A percentile compares a stretch with the other conserved stretches of the same genome.
Evolutionary conservation across 495 filamentous ascomycete genomes (phyloP).

Genomic region (Penicillium antarcticum): DNA sequence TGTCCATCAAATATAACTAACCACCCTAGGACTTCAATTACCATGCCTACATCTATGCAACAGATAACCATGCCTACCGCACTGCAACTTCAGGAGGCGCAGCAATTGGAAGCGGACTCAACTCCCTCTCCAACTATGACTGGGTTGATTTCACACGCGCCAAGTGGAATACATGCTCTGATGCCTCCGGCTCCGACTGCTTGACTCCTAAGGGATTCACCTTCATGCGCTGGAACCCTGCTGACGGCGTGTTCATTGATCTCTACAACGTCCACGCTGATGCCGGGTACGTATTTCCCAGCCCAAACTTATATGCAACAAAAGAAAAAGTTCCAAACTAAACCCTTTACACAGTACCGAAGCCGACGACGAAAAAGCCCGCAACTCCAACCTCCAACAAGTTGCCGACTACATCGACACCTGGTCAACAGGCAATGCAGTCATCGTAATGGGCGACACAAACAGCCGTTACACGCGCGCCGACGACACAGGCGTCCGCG

Average conservation of each 20-base stretch:
- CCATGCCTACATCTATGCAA: conserved; percentile 54
- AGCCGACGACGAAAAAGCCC: conserved; percentile 42
- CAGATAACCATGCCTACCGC: conserved; percentile 53
- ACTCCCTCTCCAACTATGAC: conserved; percentile 53
- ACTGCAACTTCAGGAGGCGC: conserved; percentile 60
- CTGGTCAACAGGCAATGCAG: conserved; percentile 52
- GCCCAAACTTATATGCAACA: neutral
- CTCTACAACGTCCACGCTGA: conserved; percentile 63
- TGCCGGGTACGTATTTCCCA: conserved; percentile 39
- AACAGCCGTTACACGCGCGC: conserved; percentile 56
- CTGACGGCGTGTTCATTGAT: conserved; percentile 50
- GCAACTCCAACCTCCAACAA: conserved; percentile 54
- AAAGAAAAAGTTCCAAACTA: neutral
- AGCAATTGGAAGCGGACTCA: conserved; percentile 57
- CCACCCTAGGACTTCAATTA: conserved; percentile 56
- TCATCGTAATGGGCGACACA: conserved; percentile 57
- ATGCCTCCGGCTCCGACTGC: conserved; percentile 53
- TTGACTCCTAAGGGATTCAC: conserved; percentile 65
- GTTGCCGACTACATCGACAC: conserved; percentile 50
- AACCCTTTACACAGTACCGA: conserved; percentile 25
- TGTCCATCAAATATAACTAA: neutral
- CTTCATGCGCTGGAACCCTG: conserved; percentile 51
- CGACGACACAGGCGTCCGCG: conserved; percentile 43
- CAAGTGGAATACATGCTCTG: conserved; percentile 56
- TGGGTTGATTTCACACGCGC: conserved; percentile 53